These are phyloP conservation scores for Ganoderma boninense DNA, from an alignment of 1,284 basidiomycete genomes.

Conservation along the genomic window DNA sequence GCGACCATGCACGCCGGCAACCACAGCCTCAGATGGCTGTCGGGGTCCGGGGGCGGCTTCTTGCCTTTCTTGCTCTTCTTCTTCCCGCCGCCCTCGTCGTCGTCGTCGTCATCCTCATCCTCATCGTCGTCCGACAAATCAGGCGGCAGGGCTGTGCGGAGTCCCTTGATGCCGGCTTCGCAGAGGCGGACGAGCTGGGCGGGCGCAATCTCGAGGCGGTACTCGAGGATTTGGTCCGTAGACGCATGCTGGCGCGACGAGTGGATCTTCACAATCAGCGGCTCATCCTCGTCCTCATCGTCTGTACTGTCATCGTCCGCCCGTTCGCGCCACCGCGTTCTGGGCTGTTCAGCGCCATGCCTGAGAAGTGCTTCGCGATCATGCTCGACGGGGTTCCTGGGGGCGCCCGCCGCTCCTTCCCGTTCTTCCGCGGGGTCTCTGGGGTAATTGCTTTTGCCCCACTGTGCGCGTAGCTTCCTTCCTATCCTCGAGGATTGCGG, in stretches of 20 bases:
- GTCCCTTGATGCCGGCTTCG: slow-evolving; percentile 69
- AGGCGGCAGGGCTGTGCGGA: slow-evolving; percentile 59
- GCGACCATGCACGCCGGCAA: slow-evolving; percentile 80
- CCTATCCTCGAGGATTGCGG: slow-evolving; percentile 54
- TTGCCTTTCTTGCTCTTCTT: slow-evolving; percentile 43
- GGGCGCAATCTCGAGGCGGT: slow-evolving; percentile 77
- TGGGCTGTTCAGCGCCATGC: slow-evolving; percentile 45
- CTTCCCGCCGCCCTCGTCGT: slow-evolving; percentile 43
- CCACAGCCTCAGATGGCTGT: slow-evolving; percentile 69
- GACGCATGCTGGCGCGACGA: slow-evolving; percentile 62
- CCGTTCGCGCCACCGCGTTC: not conserved
- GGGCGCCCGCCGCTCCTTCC: slow-evolving; percentile 27
- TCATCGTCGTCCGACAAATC: slow-evolving; percentile 52
- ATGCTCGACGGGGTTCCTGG: slow-evolving; percentile 62
- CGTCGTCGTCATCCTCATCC: slow-evolving; percentile 40
- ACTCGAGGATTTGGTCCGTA: slow-evolving; percentile 75
- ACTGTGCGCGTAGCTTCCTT: slow-evolving; percentile 22
- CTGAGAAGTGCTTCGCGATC: slow-evolving; percentile 64
- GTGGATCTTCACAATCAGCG: slow-evolving; percentile 55
- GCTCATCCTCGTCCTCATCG: slow-evolving; percentile 35
- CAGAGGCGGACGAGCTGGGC: slow-evolving; percentile 67
- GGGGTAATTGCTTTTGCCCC: slow-evolving; percentile 5
- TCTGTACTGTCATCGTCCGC: slow-evolving; percentile 30
- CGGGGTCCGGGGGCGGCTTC: slow-evolving; percentile 56
- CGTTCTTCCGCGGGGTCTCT: slow-evolving; percentile 52